These are phyloP conservation scores for Immersiella caudata DNA, from an alignment of 495 filamentous ascomycete genomes.

Conservation along the genomic window DNA sequence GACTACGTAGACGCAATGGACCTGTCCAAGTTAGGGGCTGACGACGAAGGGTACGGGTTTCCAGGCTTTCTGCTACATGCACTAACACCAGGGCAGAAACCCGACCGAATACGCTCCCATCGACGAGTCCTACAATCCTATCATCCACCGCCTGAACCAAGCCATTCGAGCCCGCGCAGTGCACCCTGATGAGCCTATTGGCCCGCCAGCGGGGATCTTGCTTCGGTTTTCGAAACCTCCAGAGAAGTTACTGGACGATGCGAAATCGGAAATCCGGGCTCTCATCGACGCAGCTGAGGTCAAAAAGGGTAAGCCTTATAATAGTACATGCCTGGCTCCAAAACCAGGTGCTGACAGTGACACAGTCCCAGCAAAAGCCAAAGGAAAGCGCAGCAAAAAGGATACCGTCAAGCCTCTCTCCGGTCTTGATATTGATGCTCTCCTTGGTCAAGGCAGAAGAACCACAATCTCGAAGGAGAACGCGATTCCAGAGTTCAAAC, in stretches of 20 bases:
- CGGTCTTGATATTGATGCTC: constrained; percentile 80
- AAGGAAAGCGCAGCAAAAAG: constrained; percentile 68
- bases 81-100: constrained; percentile 55
- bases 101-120: constrained; percentile 72
- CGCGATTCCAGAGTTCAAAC: constrained; percentile 90
- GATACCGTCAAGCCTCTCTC: constrained; percentile 83
- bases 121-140: constrained; percentile 86
- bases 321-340: not conserved
- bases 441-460: constrained; percentile 60
- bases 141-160: constrained; percentile 86
- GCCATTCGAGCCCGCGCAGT: constrained; percentile 81
- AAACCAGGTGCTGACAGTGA: constrained; percentile 31
- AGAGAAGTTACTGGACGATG: constrained; percentile 60
- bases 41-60: constrained; percentile 68
- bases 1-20: constrained; percentile 96
- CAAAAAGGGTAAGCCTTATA: constrained; percentile 76
- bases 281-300: constrained; percentile 74
- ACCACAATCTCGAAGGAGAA: constrained; percentile 74
- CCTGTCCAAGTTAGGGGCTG: constrained; percentile 58
- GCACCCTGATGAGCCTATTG: constrained; percentile 68
- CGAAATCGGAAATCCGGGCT: constrained; percentile 59
- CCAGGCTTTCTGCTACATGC: not conserved
- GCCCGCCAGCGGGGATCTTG: constrained; percentile 66
- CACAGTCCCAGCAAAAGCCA: constrained; percentile 82
- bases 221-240: constrained; percentile 77